Evolutionary conservation across 225 moss, liverwort and hornwort genomes (phyloP).

Genomic region (Physcomitrellopsis africana): DNA sequence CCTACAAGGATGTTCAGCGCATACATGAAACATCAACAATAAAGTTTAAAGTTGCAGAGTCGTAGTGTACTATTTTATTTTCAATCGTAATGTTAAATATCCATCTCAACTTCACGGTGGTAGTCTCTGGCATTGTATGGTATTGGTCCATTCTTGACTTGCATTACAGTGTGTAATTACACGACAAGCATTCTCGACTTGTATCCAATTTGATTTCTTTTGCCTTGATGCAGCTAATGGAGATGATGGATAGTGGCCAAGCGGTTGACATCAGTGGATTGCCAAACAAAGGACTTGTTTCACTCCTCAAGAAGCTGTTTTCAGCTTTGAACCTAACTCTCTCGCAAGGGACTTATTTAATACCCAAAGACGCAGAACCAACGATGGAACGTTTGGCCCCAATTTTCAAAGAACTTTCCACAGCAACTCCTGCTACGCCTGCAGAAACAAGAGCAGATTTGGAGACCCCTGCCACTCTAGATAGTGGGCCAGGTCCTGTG

Average conservation of each 20-base stretch:
- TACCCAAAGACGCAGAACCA: slow-evolving; percentile 55
- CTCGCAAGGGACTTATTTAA: slow-evolving; percentile 58
- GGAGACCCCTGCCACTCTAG: slow-evolving; percentile 31
- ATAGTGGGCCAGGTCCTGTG: slow-evolving; percentile 29
- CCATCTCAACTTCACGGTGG: no score
- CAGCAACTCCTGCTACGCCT: slow-evolving; percentile 26
- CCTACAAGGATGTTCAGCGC: no score
- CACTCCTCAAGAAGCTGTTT: slow-evolving; percentile 69
- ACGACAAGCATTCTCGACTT: background rate
- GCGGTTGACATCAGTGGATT: slow-evolving; percentile 84
- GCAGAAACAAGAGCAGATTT: slow-evolving; percentile 28
- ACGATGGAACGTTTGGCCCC: slow-evolving; percentile 61
- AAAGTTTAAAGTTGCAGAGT: no score
- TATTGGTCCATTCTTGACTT: no score
- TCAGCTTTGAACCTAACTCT: slow-evolving; percentile 51
- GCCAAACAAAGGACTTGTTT: slow-evolving; percentile 63
- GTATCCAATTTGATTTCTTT: background rate
- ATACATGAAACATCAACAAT: no score
- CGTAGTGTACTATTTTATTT: no score
- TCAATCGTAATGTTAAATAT: no score
- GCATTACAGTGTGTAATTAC: background rate
- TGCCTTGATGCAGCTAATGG: slow-evolving; percentile 62
- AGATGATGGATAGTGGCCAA: slow-evolving; percentile 78
- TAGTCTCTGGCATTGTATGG: no score
- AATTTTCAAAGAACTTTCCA: slow-evolving; percentile 24